phyloP scores from a whole-genome alignment of 805 yeast genomes.

The Wickerhamomyces bisporus region DNA sequence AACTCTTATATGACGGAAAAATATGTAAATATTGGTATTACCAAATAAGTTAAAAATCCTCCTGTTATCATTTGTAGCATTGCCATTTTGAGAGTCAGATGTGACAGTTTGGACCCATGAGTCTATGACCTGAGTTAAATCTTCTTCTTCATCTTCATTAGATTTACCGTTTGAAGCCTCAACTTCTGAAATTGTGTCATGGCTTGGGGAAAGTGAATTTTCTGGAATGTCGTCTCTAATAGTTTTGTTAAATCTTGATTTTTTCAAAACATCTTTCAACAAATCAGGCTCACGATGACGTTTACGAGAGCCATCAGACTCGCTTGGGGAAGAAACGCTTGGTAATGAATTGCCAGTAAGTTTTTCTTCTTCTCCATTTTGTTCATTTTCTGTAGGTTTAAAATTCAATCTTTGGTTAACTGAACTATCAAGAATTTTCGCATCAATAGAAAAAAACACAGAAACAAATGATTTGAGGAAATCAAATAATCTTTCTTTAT shows the following conservation, averaged over 20 bases:
- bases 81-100: constrained; percentile 21
- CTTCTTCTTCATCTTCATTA: constrained; percentile 23
- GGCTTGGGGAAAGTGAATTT: constrained; percentile 19
- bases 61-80: constrained; percentile 34
- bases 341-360: constrained; percentile 13
- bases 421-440: constrained; percentile 40
- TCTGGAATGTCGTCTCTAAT: constrained; percentile 25
- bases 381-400: constrained; percentile 1
- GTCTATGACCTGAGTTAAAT: constrained; percentile 20
- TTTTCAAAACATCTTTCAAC: constrained; percentile 54
- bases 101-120: constrained; percentile 22
- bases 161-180: constrained; percentile 19
- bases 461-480: constrained; percentile 68
- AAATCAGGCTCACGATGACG: constrained; percentile 46
- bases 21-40: constrained; percentile 83
- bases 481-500: constrained; percentile 69
- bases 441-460: constrained; percentile 61
- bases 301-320: constrained; percentile 22
- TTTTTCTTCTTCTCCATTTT: constrained; percentile 11
- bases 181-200: constrained; percentile 13
- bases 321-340: constrained; percentile 8
- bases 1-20: constrained; percentile 79
- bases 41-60: constrained; percentile 73
- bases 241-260: constrained; percentile 37
- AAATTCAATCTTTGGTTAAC: constrained; percentile 27